These are phyloP conservation scores for Suhomyces choctaworum DNA, from an alignment of 1,139 yeast genomes.

Conservation along the genomic window DNA sequence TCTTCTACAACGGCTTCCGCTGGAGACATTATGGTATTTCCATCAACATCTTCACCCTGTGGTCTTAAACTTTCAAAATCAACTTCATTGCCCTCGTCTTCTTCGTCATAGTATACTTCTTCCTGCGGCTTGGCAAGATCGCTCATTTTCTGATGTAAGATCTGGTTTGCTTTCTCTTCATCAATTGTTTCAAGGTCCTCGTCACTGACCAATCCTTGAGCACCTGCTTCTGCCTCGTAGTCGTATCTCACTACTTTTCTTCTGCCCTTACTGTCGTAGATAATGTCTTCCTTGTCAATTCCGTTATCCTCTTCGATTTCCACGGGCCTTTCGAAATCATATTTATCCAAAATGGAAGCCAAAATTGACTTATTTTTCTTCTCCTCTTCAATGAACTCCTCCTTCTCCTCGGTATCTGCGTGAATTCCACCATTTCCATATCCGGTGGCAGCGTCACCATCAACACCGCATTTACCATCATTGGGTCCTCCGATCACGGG, in stretches of 20 bases:
- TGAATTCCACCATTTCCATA: slow-evolving; percentile 28
- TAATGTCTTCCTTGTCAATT: slow-evolving; percentile 43
- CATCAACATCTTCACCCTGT: slow-evolving; percentile 13
- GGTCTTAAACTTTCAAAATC: slow-evolving; percentile 26
- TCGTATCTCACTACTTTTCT: slow-evolving; percentile 35
- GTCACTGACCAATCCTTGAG: slow-evolving; percentile 17
- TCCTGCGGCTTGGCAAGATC: slow-evolving; percentile 27
- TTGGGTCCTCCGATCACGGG: slow-evolving; percentile 10
- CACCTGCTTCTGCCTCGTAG: slow-evolving; percentile 37
- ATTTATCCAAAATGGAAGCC: slow-evolving; percentile 50
- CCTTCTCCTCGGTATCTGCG: slow-evolving; percentile 19
- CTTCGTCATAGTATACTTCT: slow-evolving; percentile 45
- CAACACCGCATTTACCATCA: slow-evolving; percentile 25
- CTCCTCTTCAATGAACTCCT: slow-evolving; percentile 25
- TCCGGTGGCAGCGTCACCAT: slow-evolving; percentile 20
- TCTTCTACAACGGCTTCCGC: slow-evolving; percentile 8
- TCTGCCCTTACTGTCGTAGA: slow-evolving; percentile 51
- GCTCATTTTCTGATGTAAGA: slow-evolving; percentile 25
- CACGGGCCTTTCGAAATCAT: slow-evolving; percentile 64
- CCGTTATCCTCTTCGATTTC: slow-evolving; percentile 48
- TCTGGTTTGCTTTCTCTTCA: slow-evolving; percentile 17
- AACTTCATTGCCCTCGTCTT: slow-evolving; percentile 41
- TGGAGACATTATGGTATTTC: slow-evolving; percentile 9
- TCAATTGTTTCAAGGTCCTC: slow-evolving; percentile 20
- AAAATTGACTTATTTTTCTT: slow-evolving; percentile 47